Evolutionary conservation across 169 alveolate species (phyloP).

Genomic region (Cryptosporidium parvum): DNA sequence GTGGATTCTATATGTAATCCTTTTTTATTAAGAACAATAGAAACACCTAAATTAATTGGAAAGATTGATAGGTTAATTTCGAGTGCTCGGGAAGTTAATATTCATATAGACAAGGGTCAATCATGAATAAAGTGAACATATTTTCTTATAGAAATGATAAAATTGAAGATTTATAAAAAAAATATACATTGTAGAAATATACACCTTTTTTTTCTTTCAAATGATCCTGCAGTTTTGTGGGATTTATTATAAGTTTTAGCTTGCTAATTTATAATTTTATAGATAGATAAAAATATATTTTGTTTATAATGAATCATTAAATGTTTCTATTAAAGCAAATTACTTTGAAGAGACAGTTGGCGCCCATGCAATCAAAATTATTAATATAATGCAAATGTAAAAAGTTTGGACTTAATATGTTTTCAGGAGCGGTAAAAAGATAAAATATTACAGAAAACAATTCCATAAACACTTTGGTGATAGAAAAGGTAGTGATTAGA

Average conservation of each 20-base stretch:
- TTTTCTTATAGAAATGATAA: neutral
- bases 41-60: conserved; percentile 54
- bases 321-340: neutral
- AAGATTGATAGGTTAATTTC: conserved; percentile 37
- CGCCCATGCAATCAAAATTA: neutral
- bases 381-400: neutral
- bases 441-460: neutral
- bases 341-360: no score
- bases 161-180: neutral
- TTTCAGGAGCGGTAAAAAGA: neutral
- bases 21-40: conserved; percentile 51
- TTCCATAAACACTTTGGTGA: neutral
- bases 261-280: no score
- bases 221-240: no score
- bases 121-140: neutral
- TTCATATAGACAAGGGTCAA: conserved; percentile 16
- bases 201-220: no score
- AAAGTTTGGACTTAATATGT: neutral
- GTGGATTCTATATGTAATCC: conserved; percentile 74
- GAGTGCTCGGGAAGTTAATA: conserved; percentile 15
- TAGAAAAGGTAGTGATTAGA: neutral
- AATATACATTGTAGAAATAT: neutral
- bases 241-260: neutral
- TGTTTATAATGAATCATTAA: neutral
- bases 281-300: no score